Percentiles rank a stretch among this genome's conserved stretches.
Evolutionary conservation across 441 rosid genomes (phyloP).

Genomic region (Rhodomyrtus psidioides): DNA sequence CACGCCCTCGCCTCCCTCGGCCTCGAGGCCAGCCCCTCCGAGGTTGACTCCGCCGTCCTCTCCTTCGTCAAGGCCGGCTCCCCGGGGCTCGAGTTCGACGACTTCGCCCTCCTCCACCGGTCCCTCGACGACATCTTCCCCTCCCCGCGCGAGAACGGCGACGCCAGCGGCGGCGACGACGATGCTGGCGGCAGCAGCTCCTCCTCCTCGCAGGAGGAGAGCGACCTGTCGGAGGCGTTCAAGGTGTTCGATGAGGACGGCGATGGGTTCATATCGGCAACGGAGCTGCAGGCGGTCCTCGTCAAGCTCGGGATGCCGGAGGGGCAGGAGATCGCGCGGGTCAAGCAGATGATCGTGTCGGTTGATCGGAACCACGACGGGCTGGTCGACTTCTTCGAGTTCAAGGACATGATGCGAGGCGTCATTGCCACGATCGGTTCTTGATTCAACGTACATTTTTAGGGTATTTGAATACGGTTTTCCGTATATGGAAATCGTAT

Average conservation of each 20-base stretch:
- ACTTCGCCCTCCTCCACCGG: neutral
- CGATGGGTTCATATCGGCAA: neutral
- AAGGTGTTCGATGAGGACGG: conserved; percentile 3
- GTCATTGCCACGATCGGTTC: neutral
- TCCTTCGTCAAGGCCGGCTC: neutral
- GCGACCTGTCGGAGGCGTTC: conserved; percentile 1
- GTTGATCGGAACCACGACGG: neutral
- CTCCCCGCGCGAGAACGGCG: neutral
- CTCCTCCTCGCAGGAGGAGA: neutral
- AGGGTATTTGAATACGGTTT: neutral
- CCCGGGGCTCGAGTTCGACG: neutral
- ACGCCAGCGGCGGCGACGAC: neutral
- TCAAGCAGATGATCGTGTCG: conserved; percentile 3
- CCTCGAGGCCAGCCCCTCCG: neutral
- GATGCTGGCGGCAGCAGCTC: neutral
- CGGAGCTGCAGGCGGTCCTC: neutral
- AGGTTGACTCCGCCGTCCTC: neutral
- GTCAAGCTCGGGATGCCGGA: neutral
- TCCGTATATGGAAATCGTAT: neutral
- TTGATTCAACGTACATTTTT: neutral
- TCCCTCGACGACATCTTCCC: neutral
- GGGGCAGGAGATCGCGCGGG: neutral
- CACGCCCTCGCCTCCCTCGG: neutral
- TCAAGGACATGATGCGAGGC: conserved; percentile 3
- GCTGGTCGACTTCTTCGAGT: neutral